These are phyloP conservation scores for Bruguiera hainesii DNA, from an alignment of 441 rosid species.

Conservation along the genomic window DNA sequence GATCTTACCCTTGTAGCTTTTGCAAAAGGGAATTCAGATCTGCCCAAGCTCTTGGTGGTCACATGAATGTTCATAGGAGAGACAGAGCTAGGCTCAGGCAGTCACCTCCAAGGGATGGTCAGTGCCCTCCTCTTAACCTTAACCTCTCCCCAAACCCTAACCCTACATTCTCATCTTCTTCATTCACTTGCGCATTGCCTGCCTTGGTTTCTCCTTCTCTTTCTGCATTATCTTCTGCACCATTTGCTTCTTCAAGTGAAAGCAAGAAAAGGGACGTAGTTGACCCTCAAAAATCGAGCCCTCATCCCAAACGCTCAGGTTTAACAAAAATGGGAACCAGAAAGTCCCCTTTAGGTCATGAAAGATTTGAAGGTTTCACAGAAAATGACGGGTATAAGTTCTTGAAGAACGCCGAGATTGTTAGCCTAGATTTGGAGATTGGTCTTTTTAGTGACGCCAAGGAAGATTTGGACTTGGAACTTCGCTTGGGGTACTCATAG, in stretches of 20 bases:
- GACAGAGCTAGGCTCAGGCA: conserved; percentile 84
- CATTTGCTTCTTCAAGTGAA: conserved; percentile 36
- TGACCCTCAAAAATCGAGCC: conserved; percentile 24
- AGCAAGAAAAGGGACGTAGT: conserved; percentile 32
- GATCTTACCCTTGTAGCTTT: conserved; percentile 78
- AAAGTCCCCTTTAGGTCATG: conserved; percentile 18
- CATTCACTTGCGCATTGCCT: conserved; percentile 17
- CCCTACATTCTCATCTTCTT: conserved; percentile 41
- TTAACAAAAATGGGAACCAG: conserved; percentile 13
- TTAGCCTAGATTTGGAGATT: conserved; percentile 72
- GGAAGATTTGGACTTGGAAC: conserved; percentile 85
- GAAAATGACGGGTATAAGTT: conserved; percentile 34
- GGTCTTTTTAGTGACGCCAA: conserved; percentile 49
- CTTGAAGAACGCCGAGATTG: conserved; percentile 37
- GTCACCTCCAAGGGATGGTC: conserved; percentile 42
- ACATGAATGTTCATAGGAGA: conserved; percentile 93
- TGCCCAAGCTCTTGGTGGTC: conserved; percentile 98
- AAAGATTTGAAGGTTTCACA: conserved; percentile 10
- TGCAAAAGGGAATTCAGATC: conserved; percentile 87
- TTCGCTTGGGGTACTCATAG: conserved; percentile 75
- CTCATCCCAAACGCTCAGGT: conserved; percentile 29
- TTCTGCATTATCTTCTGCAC: conserved; percentile 39
- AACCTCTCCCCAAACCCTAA: conserved; percentile 51
- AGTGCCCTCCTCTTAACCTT: conserved; percentile 41
- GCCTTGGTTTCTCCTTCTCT: conserved; percentile 28